These are phyloP conservation scores for Puccinia triticina DNA, from an alignment of 1,284 basidiomycete species.

Conservation along the genomic window DNA sequence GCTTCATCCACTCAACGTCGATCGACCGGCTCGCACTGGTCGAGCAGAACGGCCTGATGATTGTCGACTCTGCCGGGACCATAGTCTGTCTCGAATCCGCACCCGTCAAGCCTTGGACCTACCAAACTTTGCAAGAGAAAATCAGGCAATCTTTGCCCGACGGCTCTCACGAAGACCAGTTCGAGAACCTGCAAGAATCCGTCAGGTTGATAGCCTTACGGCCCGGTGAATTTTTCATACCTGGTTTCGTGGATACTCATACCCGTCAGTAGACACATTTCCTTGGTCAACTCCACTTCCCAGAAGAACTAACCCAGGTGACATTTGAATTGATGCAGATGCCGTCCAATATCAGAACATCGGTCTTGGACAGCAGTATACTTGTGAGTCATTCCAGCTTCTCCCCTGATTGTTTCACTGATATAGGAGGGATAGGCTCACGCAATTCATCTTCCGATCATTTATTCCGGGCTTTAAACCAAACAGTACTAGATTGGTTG, in stretches of 20 bases:
- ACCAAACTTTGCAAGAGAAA: background rate
- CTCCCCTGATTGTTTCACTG: constrained; percentile 1
- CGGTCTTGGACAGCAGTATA: constrained; percentile 58
- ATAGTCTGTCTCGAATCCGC: constrained; percentile 36
- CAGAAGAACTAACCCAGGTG: too few relatives aligned
- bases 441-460: background rate
- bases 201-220: constrained; percentile 54
- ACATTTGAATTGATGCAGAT: background rate
- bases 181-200: background rate
- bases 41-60: constrained; percentile 23
- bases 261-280: constrained; percentile 46
- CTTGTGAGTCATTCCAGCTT: constrained; percentile 39
- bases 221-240: constrained; percentile 57
- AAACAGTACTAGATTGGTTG: constrained; percentile 59
- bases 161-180: background rate
- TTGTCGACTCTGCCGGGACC: constrained; percentile 12
- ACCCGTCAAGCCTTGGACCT: background rate
- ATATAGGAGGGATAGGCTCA: background rate
- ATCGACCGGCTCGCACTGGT: constrained; percentile 21
- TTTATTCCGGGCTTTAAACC: background rate
- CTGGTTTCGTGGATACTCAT: constrained; percentile 60
- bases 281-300: too few relatives aligned
- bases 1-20: constrained; percentile 41
- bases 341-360: constrained; percentile 56
- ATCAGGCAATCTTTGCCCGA: background rate